Evolutionary conservation across 2,329 filamentous ascomycete genomes (phyloP), one percentile per base, ranked within the genome.

Genomic region (Coccinonectria pachysandricola): DNA sequence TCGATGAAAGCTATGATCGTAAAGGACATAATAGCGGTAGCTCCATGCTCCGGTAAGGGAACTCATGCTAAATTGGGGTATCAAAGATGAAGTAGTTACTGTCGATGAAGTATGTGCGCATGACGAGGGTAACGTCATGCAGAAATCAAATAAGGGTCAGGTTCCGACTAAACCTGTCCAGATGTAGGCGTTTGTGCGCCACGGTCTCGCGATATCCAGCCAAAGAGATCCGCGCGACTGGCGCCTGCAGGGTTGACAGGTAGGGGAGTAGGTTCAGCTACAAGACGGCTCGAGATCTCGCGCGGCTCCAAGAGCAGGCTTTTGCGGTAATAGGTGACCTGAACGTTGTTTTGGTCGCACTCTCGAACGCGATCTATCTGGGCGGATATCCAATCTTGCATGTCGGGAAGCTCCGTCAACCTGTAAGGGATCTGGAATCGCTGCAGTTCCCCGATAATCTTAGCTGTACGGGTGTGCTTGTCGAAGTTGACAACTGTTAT

Each of bases 401-500:
- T 69, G 44, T 96, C 88, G 1, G 82, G 75, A 4, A 96, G 65
- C 48, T 91, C 80, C 2, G 71, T 70, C 11, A 98, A 69, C 6
- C 79, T 73, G 53, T 96, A 96, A 0, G 87, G 85, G 12, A 94
- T 83, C 56, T 98, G 91, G 62, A 96, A 96, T 11, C 87, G 79
- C 53, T 98, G 91, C 6, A 98, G 71, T 45, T 96, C 88, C 37
- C 84, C 83, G 45, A 98, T 93, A 49, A 96, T 92, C 57, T 87
- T 91, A 23, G 88, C 87, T 3, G 87, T 96, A 42, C 86, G 84
- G 45, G 77, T 81, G 52, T 96, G 86, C 60, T 96, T 96, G 64
- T 96, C 88, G 46, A 95, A 96, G 58, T 98, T 98, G 65, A 98
- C 85, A 16, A 96, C 83, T 0, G 76, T 75, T 45, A 84, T 68